Evolutionary conservation across 345 rosid species (phyloP).

Genomic region (Carallia brachiata): DNA sequence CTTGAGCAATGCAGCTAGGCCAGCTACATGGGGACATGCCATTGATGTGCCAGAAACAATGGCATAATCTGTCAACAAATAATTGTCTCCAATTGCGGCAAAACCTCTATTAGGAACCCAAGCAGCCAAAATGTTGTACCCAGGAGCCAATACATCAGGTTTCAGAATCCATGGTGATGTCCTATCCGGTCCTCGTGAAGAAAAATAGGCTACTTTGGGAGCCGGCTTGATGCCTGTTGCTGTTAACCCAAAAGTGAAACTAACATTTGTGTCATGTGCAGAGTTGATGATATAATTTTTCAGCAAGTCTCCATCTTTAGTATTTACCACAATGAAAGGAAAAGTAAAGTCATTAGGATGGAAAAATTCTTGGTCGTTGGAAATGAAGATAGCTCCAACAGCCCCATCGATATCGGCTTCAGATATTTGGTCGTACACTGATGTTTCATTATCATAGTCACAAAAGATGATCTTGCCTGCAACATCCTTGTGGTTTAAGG

Average conservation of each 20-base stretch:
- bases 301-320: constrained; percentile 25
- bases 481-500: constrained; percentile 34
- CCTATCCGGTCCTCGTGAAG: constrained; percentile 40
- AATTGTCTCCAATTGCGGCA: constrained; percentile 21
- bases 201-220: constrained; percentile 42
- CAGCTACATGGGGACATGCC: constrained; percentile 47
- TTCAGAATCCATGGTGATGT: constrained; percentile 46
- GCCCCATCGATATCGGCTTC: constrained; percentile 30
- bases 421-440: neutral
- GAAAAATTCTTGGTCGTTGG: constrained; percentile 16
- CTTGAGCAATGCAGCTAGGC: constrained; percentile 39
- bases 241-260: constrained; percentile 35
- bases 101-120: constrained; percentile 42
- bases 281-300: constrained; percentile 26
- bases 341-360: constrained; percentile 17
- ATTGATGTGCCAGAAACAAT: constrained; percentile 43
- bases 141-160: constrained; percentile 49
- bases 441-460: constrained; percentile 16
- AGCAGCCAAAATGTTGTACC: constrained; percentile 42
- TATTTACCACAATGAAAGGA: constrained; percentile 27
- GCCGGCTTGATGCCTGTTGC: constrained; percentile 33
- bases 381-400: constrained; percentile 37
- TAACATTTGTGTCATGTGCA: constrained; percentile 17
- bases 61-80: constrained; percentile 38
- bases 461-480: constrained; percentile 42